Evolutionary conservation across 2,329 filamentous ascomycete genomes (phyloP).

Genomic region (Penicillium sp.): DNA sequence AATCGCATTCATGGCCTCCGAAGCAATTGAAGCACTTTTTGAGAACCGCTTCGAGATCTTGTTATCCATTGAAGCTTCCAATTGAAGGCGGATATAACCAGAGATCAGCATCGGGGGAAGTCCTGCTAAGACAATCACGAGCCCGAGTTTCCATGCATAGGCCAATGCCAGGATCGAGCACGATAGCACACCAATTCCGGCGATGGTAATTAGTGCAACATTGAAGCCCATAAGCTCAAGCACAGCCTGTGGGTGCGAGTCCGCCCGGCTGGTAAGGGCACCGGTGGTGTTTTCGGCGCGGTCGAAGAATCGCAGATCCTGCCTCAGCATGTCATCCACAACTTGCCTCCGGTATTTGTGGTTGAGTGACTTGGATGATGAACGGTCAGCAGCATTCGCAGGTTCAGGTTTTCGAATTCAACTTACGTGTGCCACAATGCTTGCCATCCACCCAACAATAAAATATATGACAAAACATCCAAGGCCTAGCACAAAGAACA

Average conservation of each 20-base stretch:
- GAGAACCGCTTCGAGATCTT: constrained; percentile 34
- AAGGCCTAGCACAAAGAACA: constrained; percentile 49
- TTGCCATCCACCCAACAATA: constrained; percentile 35
- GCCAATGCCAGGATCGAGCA: constrained; percentile 50
- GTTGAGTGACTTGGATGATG: constrained; percentile 2
- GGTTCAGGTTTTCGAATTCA: background rate
- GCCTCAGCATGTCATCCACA: constrained; percentile 26
- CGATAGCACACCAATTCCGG: constrained; percentile 49
- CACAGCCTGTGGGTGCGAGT: constrained; percentile 39
- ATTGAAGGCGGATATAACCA: constrained; percentile 51
- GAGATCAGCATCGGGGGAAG: constrained; percentile 49
- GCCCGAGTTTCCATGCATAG: constrained; percentile 54
- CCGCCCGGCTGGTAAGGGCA: constrained; percentile 26
- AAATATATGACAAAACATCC: constrained; percentile 43
- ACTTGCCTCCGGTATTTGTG: constrained; percentile 22
- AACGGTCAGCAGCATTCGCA: background rate
- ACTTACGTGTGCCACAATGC: constrained; percentile 28
- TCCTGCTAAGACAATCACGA: constrained; percentile 51
- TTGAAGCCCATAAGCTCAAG: constrained; percentile 54
- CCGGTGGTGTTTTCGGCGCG: constrained; percentile 32
- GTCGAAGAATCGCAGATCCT: constrained; percentile 37
- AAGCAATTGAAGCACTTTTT: constrained; percentile 45
- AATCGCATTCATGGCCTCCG: constrained; percentile 50
- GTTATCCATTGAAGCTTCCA: constrained; percentile 39
- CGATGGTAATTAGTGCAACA: constrained; percentile 50